Evolutionary conservation across 352 stramenopile species (phyloP), one percentile per base, ranked within the genome.

Genomic region (Plasmopara muralis): DNA sequence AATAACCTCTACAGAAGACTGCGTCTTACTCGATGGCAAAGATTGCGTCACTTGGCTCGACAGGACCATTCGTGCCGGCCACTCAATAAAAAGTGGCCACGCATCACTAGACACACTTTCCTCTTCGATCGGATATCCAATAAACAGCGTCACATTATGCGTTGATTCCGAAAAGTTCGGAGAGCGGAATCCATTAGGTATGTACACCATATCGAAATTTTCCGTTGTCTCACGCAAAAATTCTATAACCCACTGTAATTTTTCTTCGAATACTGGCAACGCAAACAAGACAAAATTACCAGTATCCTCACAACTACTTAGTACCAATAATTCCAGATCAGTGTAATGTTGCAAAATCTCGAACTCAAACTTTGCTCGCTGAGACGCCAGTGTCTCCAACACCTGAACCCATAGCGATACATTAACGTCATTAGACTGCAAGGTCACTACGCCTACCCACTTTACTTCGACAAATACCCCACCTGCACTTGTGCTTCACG

Each of bases 41-140:
- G 35, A 50, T 12, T 74, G 62, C n/a, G 56, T 68, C 20, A 81
- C 62, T 61, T 68, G 70, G 39, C 65, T 72, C 5, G 70, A 81
- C 28, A 81, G 38, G 12, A 20, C 7, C 56, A 81, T 61, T 37
- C 25, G 44, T 12, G 34, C 14, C 0, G 70, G 51, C 70, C 68
- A 81, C 31, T 77, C 53, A 13, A 81, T 28, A 6, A 49, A 30
- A 41, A 70, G 57, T 18, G 57, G 57, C 62, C 57, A 67, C 9
- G 14, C 20, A 18, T 9, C 31, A 13, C 55, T 49, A 39, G 25
- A 16, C 3, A 47, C 42, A 20, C 1, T 33, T 13, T 66, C 50
- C 0, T 64, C 46, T 2, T 47, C 18, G 29, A 70, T 37, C 2
- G 62, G 53, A 35, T 67, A 70, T 38, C 57, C 62, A 25, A 70